Base-by-base conservation (phyloP, 306 rosid species). In the Hippophae rhamnoides region DNA sequence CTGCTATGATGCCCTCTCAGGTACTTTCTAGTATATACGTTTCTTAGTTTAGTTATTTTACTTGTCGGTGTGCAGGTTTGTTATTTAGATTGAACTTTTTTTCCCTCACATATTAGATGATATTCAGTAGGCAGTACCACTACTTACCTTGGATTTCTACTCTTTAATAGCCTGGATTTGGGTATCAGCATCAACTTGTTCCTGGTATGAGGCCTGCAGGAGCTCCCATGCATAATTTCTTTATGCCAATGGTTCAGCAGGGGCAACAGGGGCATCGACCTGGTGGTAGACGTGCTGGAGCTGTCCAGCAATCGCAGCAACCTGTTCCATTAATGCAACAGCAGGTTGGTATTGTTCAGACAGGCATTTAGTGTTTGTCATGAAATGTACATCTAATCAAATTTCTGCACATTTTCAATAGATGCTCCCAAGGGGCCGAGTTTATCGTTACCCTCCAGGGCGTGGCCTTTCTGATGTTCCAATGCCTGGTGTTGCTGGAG, bases 191-290 rank as follows among this genome's bases (percentile, higher is more conserved):
- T 75, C 98, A 92, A 64, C 96, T 92, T 69, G 87, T 92, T 48
- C 98, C 98, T 25, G 96, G 98, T 38, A 92, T 92, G 89, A 92
- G 98, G 77, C 98, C 98, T 48, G 98, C 95, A 56, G 96, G 86
- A 62, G 93, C 81, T 43, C 95, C 93, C n/a, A 87, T 87, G 83
- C 92, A 95, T 66, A 93, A 93, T 71, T 93, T 84, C 74, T 93
- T 85, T 71, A 66, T 93, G 65, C 96, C 99, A 70, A 93, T 93
- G 99, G 95, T 88, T 80, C 96, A 82, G 68, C 99, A 79, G 72
- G 98, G 98, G 40, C 99, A 85, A 68, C 98, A 85, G 61, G 95
- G 90, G 27, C 98, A 83, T 72, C 92, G 94, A 54, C 92, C 95
- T 49, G 97, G 99, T 73, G 99, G 99, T 66, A 82, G 99, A 68